Conservation (phyloP, 1,284 basidiomycete species). For the Malassezia psittaci region DNA sequence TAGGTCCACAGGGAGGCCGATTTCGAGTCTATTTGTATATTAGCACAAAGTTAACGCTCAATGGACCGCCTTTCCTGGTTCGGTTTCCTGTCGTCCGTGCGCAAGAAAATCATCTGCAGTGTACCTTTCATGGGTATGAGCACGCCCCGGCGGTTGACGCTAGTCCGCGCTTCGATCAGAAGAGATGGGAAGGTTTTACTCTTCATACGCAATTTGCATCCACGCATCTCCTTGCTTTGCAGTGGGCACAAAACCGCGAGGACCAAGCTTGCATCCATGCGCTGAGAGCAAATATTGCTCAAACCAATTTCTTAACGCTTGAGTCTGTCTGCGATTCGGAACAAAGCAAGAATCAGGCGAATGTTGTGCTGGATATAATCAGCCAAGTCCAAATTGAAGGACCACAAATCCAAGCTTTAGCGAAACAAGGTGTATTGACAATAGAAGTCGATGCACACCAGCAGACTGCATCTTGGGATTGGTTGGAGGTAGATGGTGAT, state of each 20-base stretch:
- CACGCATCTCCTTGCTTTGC: background rate
- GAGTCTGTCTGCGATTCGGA: background rate
- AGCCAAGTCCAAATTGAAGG: background rate
- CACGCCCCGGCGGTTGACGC: background rate
- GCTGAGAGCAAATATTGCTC: background rate
- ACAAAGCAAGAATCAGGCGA: background rate
- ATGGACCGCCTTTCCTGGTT: background rate
- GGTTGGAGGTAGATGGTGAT: background rate
- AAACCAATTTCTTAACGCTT: background rate
- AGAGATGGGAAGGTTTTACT: background rate
- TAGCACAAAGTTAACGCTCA: background rate
- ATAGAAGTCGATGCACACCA: background rate
- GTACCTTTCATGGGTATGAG: conserved; percentile 1
- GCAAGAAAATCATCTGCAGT: background rate
- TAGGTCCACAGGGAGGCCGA: background rate
- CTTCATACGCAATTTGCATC: background rate
- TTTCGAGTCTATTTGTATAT: background rate
- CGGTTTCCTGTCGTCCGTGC: conserved; percentile 2
- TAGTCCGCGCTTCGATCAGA: background rate
- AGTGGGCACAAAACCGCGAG: background rate
- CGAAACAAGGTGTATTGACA: background rate
- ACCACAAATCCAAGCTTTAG: background rate
- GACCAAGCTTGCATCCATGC: background rate
- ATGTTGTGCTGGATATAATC: background rate
- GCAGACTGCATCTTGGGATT: background rate